Percentiles rank a stretch among this genome's conserved stretches.
Conservation (phyloP, 2,329 filamentous ascomycete species). For the Verticillium isaacii region DNA sequence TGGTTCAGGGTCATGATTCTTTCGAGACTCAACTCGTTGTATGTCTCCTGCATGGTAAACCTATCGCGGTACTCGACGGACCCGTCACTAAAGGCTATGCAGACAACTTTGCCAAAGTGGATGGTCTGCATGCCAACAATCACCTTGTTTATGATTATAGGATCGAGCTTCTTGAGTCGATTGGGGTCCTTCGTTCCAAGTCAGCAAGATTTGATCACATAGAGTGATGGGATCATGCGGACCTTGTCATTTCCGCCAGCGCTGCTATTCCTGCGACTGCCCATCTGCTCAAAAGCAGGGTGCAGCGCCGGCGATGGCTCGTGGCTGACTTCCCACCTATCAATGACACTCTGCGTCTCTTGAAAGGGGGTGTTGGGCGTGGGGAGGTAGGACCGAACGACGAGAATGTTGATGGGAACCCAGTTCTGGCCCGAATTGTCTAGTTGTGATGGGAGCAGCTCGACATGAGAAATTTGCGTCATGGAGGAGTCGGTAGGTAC, state of each 20-base stretch:
- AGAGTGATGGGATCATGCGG: constrained; percentile 1
- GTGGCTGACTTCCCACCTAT: constrained; percentile 75
- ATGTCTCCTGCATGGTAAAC: constrained; percentile 64
- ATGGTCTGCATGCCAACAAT: constrained; percentile 64
- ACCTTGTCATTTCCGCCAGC: constrained; percentile 10
- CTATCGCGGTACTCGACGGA: constrained; percentile 77
- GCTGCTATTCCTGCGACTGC: constrained; percentile 52
- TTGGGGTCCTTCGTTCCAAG: background rate
- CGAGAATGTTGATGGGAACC: constrained; percentile 60
- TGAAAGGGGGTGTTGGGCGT: constrained; percentile 52
- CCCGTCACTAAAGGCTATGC: constrained; percentile 74
- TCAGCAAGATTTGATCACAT: background rate
- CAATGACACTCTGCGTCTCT: constrained; percentile 67
- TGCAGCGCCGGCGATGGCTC: constrained; percentile 65
- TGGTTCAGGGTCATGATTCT: constrained; percentile 69
- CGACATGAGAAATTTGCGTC: constrained; percentile 67
- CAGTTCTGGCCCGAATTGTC: constrained; percentile 52
- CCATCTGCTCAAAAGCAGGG: constrained; percentile 72
- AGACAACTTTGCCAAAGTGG: constrained; percentile 67
- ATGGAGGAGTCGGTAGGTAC: constrained; percentile 44
- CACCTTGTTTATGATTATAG: constrained; percentile 65
- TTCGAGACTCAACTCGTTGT: constrained; percentile 57
- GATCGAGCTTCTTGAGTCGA: constrained; percentile 59
- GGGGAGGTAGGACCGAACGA: constrained; percentile 63
- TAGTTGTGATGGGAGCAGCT: constrained; percentile 63